Evolutionary conservation across 192 early-diverging fungal species (phyloP), one percentile per base, ranked within the genome.

Genomic region (Coemansia sp.): DNA sequence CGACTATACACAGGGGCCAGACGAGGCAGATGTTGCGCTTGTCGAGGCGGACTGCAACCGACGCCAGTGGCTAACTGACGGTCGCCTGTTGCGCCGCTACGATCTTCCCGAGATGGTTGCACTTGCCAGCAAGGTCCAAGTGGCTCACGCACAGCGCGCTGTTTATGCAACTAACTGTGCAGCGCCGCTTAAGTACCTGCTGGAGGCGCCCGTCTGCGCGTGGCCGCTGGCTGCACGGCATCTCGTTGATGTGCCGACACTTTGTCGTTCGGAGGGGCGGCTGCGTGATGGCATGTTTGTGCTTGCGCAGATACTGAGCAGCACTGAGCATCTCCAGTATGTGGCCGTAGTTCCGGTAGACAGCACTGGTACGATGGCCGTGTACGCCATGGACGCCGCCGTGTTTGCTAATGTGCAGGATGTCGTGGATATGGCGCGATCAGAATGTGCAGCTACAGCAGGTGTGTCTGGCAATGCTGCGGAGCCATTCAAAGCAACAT

Each of bases 51-150:
- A 28, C 7, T 12, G 1, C 32, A 5, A 12, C 10, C 25, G 3
- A 6, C 38, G 29, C 12, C 27, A 14, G 18, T 71, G 76, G 70
- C 65, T 72, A 16, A 40, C 33, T 2, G 59, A 71, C 24, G 63
- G 62, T 2, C 69, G 76, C 0, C 19, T 72, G 16, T 30, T 60
- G 31, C 62, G 70, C 29, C 59, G 66, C 14, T 79, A 72, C 56
- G 33, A 64, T n/a, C 44, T 79, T 32, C 40, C 69, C 4, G 76
- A 79, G 22, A 64, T 79, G 69, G 68, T 79, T 14, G 65, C 69
- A 5, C 53, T 72, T 1, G 69, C 66, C 7, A 40, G 55, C 27
- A 57, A 67, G 16, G 58, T 46, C 24, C 61, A 51, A 29, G 16
- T 14, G 3, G 33, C 58, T 1, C 14, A 10, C 14, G 5, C 60